Percentiles rank a stretch among this genome's conserved stretches.
These are phyloP conservation scores for Schizothecium vesticola DNA, from an alignment of 495 filamentous ascomycete genomes.

Conservation along the genomic window DNA sequence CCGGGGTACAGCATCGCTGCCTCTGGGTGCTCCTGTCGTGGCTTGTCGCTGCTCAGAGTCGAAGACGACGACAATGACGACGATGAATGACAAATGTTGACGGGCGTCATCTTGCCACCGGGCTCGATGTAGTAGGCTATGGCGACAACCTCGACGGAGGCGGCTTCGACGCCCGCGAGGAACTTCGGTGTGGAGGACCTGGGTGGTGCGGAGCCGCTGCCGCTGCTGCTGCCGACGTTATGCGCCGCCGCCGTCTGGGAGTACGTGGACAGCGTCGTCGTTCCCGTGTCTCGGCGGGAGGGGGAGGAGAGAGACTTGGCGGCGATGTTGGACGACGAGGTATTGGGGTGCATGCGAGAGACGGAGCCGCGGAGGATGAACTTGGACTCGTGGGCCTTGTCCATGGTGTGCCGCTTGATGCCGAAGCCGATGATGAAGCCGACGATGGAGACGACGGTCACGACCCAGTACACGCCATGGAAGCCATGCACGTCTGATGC, in stretches of 20 bases:
- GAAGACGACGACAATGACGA: background rate
- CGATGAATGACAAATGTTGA: constrained; percentile 8
- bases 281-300: background rate
- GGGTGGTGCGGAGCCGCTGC: background rate
- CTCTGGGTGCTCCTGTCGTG: background rate
- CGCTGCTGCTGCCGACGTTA: too few species aligned
- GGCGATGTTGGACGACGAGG: background rate
- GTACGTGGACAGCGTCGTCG: background rate
- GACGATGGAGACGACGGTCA: constrained; percentile 14
- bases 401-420: constrained; percentile 24
- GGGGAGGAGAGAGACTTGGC: background rate
- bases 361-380: constrained; percentile 20
- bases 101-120: constrained; percentile 11
- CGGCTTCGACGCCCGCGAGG: background rate
- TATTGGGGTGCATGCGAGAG: background rate
- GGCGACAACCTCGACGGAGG: background rate
- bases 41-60: background rate
- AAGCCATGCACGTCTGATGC: constrained; percentile 20
- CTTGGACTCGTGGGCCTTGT: constrained; percentile 25
- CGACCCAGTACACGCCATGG: constrained; percentile 26
- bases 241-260: background rate
- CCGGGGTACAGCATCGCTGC: background rate
- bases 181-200: background rate
- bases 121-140: constrained; percentile 20
- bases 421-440: constrained; percentile 19